Conservation (phyloP, 2,329 filamentous ascomycete genomes). For the Alternaria incomplexa region DNA sequence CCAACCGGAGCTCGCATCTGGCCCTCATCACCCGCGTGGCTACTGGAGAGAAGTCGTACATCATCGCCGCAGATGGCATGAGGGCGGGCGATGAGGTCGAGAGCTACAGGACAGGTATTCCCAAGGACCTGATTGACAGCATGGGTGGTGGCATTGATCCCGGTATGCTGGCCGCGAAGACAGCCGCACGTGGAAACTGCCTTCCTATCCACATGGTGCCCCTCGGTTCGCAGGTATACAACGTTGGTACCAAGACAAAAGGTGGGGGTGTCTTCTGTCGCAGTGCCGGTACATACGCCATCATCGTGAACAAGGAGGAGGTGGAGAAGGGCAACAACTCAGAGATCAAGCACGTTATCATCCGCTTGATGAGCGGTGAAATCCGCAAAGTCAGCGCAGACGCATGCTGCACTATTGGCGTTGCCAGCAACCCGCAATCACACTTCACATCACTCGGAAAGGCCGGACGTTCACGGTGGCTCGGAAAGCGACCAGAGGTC, state of each 20-base stretch:
- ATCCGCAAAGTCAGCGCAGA: constrained; percentile 87
- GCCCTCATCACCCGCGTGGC: constrained; percentile 79
- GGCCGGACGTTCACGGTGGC: constrained; percentile 89
- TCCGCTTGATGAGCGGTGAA: constrained; percentile 91
- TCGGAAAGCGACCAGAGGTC: constrained; percentile 93
- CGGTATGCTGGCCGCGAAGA: constrained; percentile 93
- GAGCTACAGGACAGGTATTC: constrained; percentile 90
- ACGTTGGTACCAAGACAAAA: constrained; percentile 76
- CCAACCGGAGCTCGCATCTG: constrained; percentile 90
- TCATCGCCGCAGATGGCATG: constrained; percentile 94
- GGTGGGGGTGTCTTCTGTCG: constrained; percentile 89
- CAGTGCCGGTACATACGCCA: constrained; percentile 90
- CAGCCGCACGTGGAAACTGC: constrained; percentile 93
- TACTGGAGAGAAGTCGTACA: constrained; percentile 82
- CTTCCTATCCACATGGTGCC: constrained; percentile 95
- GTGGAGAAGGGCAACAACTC: constrained; percentile 63
- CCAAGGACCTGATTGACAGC: constrained; percentile 80
- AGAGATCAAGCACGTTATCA: constrained; percentile 78
- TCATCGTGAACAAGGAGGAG: constrained; percentile 88
- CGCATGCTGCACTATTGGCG: constrained; percentile 91
- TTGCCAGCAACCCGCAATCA: constrained; percentile 91
- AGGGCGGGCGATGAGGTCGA: constrained; percentile 88
- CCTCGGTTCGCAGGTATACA: constrained; percentile 89
- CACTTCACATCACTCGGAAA: constrained; percentile 93
- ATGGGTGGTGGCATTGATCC: constrained; percentile 95